Conservation (phyloP, 2,329 filamentous ascomycete genomes). For the Fusarium fracticaudum region DNA sequence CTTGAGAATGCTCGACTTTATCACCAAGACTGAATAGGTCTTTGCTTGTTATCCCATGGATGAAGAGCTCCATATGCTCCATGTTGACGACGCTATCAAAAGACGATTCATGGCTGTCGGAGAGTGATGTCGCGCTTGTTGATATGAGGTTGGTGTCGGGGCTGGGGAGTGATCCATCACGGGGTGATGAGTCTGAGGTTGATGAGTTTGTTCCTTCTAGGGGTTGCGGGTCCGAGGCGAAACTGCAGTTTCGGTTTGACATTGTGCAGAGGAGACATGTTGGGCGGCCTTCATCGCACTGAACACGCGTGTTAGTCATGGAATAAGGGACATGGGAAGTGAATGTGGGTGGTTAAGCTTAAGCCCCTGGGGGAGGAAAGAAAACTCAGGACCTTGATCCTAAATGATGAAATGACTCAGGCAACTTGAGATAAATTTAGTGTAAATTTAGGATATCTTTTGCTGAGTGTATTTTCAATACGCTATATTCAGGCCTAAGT, state of each 20-base stretch:
- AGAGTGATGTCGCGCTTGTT: background rate
- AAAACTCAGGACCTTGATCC: too few relatives aligned
- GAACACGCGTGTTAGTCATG: slow-evolving; percentile 16
- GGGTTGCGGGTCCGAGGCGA: background rate
- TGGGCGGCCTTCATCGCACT: slow-evolving; percentile 34
- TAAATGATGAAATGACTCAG: too few relatives aligned
- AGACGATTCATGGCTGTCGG: background rate
- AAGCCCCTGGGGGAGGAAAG: background rate
- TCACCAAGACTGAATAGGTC: slow-evolving; percentile 12
- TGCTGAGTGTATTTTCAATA: too few relatives aligned
- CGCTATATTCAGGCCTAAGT: too few relatives aligned
- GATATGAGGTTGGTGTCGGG: background rate
- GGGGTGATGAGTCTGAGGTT: rapidly evolving
- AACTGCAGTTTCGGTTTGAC: slow-evolving; percentile 21
- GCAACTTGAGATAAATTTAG: too few relatives aligned
- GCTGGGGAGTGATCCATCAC: background rate
- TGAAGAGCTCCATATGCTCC: slow-evolving; percentile 19
- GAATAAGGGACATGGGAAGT: rapidly evolving
- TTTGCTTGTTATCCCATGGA: background rate
- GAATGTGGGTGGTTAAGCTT: background rate
- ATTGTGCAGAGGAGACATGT: slow-evolving; percentile 21
- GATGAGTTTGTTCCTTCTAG: background rate
- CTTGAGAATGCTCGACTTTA: background rate
- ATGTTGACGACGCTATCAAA: background rate
- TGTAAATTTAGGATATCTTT: too few relatives aligned